phyloP scores from a whole-genome alignment of 2,329 filamentous ascomycete species.

The Dothistroma pini region DNA sequence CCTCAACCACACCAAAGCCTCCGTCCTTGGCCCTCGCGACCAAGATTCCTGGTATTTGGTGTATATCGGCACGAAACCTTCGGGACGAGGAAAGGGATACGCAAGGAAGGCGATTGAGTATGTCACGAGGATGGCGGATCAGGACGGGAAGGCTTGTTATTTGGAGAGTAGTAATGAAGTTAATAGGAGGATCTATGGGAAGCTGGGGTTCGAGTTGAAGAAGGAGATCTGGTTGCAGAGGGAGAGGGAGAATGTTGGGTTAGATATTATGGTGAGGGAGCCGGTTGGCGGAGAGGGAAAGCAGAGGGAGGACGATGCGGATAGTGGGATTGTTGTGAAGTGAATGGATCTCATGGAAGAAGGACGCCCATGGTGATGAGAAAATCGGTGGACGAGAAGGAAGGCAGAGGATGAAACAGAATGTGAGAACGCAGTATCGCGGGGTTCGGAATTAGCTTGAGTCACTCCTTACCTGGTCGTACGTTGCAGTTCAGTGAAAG shows the following conservation, averaged over 20 bases:
- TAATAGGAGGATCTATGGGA: conserved; percentile 70
- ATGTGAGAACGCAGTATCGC: too few relatives aligned
- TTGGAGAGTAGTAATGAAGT: conserved; percentile 69
- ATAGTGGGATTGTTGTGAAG: conserved; percentile 22
- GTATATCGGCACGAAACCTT: conserved; percentile 73
- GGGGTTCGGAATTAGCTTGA: too few relatives aligned
- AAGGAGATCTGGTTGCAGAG: conserved; percentile 61
- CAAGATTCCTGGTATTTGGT: conserved; percentile 74
- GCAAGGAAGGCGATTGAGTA: conserved; percentile 67
- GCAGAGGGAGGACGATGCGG: conserved; percentile 15
- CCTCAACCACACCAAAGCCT: conserved; percentile 67
- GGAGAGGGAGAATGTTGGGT: conserved; percentile 55
- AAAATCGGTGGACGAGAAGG: too few relatives aligned
- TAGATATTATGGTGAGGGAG: conserved; percentile 82
- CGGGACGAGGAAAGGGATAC: conserved; percentile 68
- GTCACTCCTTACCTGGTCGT: too few relatives aligned
- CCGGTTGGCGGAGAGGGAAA: conserved; percentile 39
- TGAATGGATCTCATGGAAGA: conserved; percentile 2
- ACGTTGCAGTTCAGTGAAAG: too few relatives aligned
- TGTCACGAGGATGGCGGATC: conserved; percentile 65
- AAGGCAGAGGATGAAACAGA: too few relatives aligned
- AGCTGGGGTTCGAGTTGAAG: conserved; percentile 67
- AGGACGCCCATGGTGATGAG: too few relatives aligned
- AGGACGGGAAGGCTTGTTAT: conserved; percentile 65
- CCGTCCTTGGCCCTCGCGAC: conserved; percentile 63